Evolutionary conservation across 305 asterid species (phyloP).

Genomic region (Stenogyne calaminthoides): DNA sequence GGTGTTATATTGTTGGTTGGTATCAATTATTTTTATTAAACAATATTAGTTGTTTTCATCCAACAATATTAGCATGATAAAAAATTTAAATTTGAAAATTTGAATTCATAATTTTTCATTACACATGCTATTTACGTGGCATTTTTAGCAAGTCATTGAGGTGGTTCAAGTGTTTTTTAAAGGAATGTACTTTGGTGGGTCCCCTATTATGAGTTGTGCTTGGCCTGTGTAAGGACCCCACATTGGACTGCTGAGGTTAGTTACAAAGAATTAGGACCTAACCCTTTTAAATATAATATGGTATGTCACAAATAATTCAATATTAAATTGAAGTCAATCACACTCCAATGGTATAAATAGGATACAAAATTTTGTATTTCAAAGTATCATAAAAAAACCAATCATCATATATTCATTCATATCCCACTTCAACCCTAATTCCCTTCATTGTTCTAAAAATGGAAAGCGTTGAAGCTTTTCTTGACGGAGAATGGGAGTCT

Average conservation of each 20-base stretch:
- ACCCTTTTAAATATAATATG: constrained; percentile 29
- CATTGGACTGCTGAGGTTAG: constrained; percentile 49
- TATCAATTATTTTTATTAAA: too few species aligned
- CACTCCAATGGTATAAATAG: constrained; percentile 54
- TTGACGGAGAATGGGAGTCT: constrained; percentile 48
- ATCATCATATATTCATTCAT: background rate
- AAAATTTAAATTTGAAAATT: too few species aligned
- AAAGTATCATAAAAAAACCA: constrained; percentile 3
- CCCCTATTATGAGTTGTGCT: constrained; percentile 53
- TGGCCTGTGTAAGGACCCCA: constrained; percentile 60
- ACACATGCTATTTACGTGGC: background rate
- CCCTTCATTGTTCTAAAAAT: constrained; percentile 16
- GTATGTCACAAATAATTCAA: constrained; percentile 20
- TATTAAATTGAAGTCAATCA: constrained; percentile 52
- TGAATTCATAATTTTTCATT: too few species aligned
- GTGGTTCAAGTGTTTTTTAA: constrained; percentile 6
- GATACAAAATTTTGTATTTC: constrained; percentile 16
- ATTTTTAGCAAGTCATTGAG: background rate
- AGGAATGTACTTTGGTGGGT: constrained; percentile 42
- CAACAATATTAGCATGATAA: too few species aligned
- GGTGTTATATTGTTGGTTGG: too few species aligned
- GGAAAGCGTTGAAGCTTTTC: constrained; percentile 40
- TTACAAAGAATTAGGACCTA: constrained; percentile 41
- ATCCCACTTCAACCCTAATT: background rate
- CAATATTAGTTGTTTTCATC: too few species aligned